These are phyloP conservation scores for Apodospora peruviana DNA, from an alignment of 495 filamentous ascomycete species.

Conservation along the genomic window DNA sequence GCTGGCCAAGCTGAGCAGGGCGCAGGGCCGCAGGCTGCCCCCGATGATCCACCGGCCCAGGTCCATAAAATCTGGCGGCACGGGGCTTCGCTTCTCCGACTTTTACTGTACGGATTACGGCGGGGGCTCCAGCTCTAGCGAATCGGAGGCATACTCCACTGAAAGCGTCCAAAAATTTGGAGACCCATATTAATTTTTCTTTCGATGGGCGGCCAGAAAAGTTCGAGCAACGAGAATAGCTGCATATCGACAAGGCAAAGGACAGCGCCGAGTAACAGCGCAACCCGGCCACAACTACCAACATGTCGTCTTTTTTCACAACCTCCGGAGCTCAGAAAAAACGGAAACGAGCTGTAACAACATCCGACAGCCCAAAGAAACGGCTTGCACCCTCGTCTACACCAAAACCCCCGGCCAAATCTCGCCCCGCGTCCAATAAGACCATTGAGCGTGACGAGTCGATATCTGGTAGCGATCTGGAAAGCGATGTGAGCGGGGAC, in stretches of 20 bases:
- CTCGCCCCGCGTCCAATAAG: slow-evolving; percentile 38
- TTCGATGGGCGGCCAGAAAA: slow-evolving; percentile 13
- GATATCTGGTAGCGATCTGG: slow-evolving; percentile 81
- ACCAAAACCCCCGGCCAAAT: slow-evolving; percentile 40
- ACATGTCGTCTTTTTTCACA: slow-evolving; percentile 86
- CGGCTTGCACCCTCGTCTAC: slow-evolving; percentile 32
- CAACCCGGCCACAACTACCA: slow-evolving; percentile 13
- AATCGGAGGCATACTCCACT: slow-evolving; percentile 22
- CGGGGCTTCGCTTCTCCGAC: slow-evolving; percentile 7
- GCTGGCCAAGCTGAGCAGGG: neutral
- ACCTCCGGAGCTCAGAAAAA: slow-evolving; percentile 71
- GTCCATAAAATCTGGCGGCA: neutral
- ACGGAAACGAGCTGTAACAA: slow-evolving; percentile 55
- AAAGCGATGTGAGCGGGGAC: slow-evolving; percentile 34
- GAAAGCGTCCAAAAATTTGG: slow-evolving; percentile 1
- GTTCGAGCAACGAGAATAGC: slow-evolving; percentile 10
- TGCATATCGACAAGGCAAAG: slow-evolving; percentile 1
- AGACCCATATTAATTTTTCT: slow-evolving; percentile 11
- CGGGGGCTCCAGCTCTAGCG: neutral
- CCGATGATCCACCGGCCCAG: too few relatives aligned
- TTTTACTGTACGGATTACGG: too few relatives aligned
- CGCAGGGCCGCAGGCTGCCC: neutral
- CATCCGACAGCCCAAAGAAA: slow-evolving; percentile 39
- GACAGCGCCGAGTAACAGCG: too few relatives aligned
- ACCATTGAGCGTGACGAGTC: slow-evolving; percentile 61